Conservation (phyloP, 129 eudicot genomes). For the Chrysanthemum seticuspe region DNA sequence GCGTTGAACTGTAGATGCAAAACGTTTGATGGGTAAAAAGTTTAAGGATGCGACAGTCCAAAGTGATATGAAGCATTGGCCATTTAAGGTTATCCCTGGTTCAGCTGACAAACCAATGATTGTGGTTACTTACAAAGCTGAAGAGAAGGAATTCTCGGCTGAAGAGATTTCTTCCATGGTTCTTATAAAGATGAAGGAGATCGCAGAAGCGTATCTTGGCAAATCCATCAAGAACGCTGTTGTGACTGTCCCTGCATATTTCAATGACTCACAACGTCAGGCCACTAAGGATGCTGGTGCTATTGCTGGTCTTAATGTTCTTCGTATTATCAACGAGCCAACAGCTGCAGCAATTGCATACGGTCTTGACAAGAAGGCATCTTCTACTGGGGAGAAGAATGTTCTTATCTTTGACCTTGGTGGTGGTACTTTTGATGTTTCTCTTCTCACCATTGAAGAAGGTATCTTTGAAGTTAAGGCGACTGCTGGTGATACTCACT, state of each 20-base stretch:
- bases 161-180: conserved; percentile 1
- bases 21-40: conserved; percentile 24
- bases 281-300: too few relatives aligned
- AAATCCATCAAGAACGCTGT: not conserved
- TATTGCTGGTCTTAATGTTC: too few relatives aligned
- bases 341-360: not conserved
- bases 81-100: conserved; percentile 19
- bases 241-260: not conserved
- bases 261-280: not conserved
- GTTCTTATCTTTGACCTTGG: not conserved
- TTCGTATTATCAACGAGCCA: not conserved
- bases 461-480: not conserved
- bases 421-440: conserved; percentile 5
- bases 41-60: conserved; percentile 17
- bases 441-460: not conserved
- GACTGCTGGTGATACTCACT: not conserved
- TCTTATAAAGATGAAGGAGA: not conserved
- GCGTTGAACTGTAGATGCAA: not conserved
- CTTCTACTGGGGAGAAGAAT: not conserved
- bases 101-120: conserved; percentile 1
- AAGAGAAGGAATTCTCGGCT: not conserved
- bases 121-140: not conserved
- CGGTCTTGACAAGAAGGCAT: not conserved
- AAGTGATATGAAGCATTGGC: conserved; percentile 29
- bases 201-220: not conserved